Conservation (phyloP, 345 rosid species). For the Excoecaria cochinchinensis region DNA sequence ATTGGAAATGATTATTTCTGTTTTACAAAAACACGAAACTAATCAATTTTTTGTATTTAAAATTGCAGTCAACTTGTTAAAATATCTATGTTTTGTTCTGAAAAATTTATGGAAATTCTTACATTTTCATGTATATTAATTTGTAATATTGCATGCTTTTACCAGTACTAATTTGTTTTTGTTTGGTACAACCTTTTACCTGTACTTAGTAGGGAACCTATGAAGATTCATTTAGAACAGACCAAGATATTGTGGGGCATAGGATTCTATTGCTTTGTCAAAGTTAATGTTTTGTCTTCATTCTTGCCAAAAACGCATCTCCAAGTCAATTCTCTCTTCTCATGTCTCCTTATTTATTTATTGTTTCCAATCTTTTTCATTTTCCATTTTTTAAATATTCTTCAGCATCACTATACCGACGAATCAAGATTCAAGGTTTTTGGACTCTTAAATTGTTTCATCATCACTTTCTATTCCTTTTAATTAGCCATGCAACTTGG, state of each 20-base stretch:
- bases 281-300: constrained; percentile 20
- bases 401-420: too few relatives aligned
- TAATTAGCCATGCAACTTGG: too few relatives aligned
- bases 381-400: too few relatives aligned
- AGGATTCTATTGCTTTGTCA: constrained; percentile 19
- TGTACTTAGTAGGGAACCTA: constrained; percentile 5
- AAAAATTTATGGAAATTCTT: too few relatives aligned
- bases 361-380: too few relatives aligned
- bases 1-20: not conserved
- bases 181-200: not conserved
- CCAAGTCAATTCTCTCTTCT: constrained; percentile 10
- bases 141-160: not conserved
- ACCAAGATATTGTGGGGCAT: constrained; percentile 32
- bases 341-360: too few relatives aligned
- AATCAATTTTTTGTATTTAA: too few relatives aligned
- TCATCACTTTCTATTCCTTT: too few relatives aligned
- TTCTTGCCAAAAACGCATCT: constrained; percentile 4
- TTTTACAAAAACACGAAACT: not conserved
- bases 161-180: not conserved
- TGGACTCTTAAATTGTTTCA: too few relatives aligned
- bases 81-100: not conserved
- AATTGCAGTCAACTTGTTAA: not conserved
- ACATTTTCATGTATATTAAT: not conserved
- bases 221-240: constrained; percentile 22
- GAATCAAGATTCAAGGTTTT: too few relatives aligned